These are phyloP conservation scores for Skeletonema menzelii DNA, from an alignment of 108 stramenopile genomes.

Conservation along the genomic window DNA sequence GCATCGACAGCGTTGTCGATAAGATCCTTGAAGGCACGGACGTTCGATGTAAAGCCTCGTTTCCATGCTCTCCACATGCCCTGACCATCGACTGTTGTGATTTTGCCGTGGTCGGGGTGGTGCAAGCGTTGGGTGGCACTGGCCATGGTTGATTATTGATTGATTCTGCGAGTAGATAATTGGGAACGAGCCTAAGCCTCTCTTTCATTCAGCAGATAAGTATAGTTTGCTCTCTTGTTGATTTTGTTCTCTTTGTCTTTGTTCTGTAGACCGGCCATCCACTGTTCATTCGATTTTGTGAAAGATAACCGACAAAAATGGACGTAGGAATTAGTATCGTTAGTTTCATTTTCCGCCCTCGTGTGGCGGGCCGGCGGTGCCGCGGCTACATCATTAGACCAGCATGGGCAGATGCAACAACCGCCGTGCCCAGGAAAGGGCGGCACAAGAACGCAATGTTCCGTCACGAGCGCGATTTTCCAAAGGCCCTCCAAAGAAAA, in stretches of 20 bases:
- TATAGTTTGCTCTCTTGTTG: too few species aligned
- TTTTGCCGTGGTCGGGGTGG: not conserved
- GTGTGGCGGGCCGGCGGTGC: too few species aligned
- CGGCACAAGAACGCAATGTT: slow-evolving; percentile 52
- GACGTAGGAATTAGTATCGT: too few species aligned
- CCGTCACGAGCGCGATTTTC: slow-evolving; percentile 65
- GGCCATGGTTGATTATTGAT: not conserved
- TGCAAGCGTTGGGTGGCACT: not conserved
- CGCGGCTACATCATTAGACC: too few species aligned
- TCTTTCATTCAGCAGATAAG: too few species aligned
- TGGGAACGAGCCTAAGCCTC: too few species aligned
- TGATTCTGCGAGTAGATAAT: too few species aligned
- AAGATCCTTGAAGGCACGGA: slow-evolving; percentile 60
- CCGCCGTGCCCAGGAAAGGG: slow-evolving; percentile 63
- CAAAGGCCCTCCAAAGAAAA: slow-evolving; percentile 58
- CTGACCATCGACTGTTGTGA: slow-evolving; percentile 53
- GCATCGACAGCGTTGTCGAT: slow-evolving; percentile 81
- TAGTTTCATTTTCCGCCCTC: too few species aligned
- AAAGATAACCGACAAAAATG: too few species aligned
- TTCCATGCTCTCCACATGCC: slow-evolving; percentile 74
- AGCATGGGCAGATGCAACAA: slow-evolving; percentile 42
- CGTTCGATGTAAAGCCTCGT: slow-evolving; percentile 57
- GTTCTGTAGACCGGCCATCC: too few species aligned
- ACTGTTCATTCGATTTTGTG: too few species aligned
- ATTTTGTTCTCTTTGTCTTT: too few species aligned